A percentile compares a stretch with the other conserved stretches of the same genome.
phyloP scores from a whole-genome alignment of 1,139 yeast genomes.

The Petasospora rhodanensis region DNA sequence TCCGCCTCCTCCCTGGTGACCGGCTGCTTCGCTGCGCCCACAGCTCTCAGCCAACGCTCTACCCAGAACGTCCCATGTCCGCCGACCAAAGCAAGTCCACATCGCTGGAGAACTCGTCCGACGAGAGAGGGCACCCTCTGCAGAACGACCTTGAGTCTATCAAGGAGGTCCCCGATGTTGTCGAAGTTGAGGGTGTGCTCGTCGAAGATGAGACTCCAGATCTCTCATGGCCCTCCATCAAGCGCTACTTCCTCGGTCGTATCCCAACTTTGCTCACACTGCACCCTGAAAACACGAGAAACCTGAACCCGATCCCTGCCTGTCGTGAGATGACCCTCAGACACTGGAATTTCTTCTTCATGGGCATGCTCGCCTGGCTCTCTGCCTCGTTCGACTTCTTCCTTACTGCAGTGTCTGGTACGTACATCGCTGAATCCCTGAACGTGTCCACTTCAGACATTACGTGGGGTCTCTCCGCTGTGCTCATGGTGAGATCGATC shows the following conservation, averaged over 20 bases:
- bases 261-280: conserved; percentile 26
- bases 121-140: too few species aligned
- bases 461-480: conserved; percentile 58
- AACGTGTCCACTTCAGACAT: conserved; percentile 38
- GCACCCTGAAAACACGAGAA: conserved; percentile 20
- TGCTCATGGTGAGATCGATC: conserved; percentile 54
- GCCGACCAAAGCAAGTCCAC: too few species aligned
- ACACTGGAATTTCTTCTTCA: conserved; percentile 41
- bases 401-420: conserved; percentile 43
- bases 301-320: conserved; percentile 34
- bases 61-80: too few species aligned
- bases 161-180: too few species aligned
- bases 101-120: too few species aligned
- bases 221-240: conserved; percentile 21
- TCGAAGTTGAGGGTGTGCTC: conserved; percentile 13
- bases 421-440: conserved; percentile 40
- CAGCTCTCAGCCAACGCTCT: too few species aligned
- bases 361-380: conserved; percentile 50
- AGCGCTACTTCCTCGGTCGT: conserved; percentile 26
- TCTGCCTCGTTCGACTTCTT: conserved; percentile 53
- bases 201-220: conserved; percentile 26
- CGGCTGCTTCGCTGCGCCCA: too few species aligned
- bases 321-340: conserved; percentile 29
- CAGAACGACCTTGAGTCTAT: too few species aligned
- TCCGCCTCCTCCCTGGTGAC: too few species aligned